phyloP scores from a whole-genome alignment of 345 rosid genomes.

The Viola odorata region DNA sequence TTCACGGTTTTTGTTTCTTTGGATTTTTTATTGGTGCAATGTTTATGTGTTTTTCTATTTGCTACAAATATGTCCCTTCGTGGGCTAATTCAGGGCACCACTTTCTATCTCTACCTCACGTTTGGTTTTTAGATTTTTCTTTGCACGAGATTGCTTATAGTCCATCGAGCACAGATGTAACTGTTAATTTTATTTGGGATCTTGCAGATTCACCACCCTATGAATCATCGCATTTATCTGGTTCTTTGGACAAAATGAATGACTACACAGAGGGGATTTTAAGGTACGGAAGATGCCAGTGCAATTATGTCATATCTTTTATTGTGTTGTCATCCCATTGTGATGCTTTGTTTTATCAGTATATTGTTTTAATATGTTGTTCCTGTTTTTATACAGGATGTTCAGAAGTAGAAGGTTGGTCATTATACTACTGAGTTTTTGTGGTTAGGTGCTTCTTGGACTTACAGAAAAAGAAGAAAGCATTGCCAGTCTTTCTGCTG shows the following conservation, averaged over 20 bases:
- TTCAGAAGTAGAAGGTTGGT: constrained; percentile 24
- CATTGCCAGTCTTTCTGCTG: constrained; percentile 62
- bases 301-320: background rate
- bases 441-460: constrained; percentile 73
- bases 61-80: background rate
- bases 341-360: background rate
- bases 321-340: background rate
- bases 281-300: constrained; percentile 30
- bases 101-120: background rate
- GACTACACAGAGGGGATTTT: constrained; percentile 25
- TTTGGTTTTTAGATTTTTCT: background rate
- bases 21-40: background rate
- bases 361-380: background rate
- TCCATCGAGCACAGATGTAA: background rate
- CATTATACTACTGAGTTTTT: constrained; percentile 23
- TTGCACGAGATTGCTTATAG: background rate
- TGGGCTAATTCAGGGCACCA: too few species aligned
- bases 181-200: background rate
- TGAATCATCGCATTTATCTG: constrained; percentile 14
- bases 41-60: background rate
- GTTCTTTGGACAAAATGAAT: constrained; percentile 12
- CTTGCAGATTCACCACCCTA: constrained; percentile 35
- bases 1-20: background rate
- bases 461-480: constrained; percentile 45
- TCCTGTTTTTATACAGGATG: constrained; percentile 16